Evolutionary conservation across 75 land plant species (phyloP), one percentile per base, ranked within the genome.

Genomic region (Picea glauca): DNA sequence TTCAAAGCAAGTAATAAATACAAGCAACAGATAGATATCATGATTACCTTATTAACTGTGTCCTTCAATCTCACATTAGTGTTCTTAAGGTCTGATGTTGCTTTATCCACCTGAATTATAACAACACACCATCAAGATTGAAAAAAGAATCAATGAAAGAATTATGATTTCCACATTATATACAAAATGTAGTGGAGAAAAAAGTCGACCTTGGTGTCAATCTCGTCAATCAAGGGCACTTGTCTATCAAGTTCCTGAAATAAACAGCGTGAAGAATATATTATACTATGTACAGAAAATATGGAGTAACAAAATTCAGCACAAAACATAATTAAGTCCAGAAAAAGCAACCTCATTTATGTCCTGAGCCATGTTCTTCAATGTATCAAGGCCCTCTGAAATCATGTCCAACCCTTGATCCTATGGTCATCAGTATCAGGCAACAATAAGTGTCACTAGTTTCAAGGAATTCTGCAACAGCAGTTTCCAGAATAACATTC

Each of bases 41-140:
- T 33, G 5, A 62, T 72, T 70, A 89, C 96, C 96, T 91, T 88
- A 59, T 60, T 93, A 31, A 95, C 96, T 57, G 96, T 93, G 7
- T 95, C 87, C 78, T 95, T 95, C 62, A 95, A 88, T 77, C 98
- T 91, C 62, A 90, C 91, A 85, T 95, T 95, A 11, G 98, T 95
- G 76, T 89, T 95, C 82, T 90, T 93, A 32, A 95, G 88, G 80
- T 95, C 98, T 77, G 96, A 61, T 57, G 87, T 82, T 30, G 98
- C 98, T 64, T 84, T 82, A 80, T 93, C 98, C 67, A 95, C 92
- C 98, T 95, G 80, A 63, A 60, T 14, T 70, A 73, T n/a, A 13
- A 70, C 30, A 5, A 23, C 14, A 65, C 62, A 76, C 9, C 8
- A 56, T 60, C 78, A 78, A 35, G 38, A 40, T n/a, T 74, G 14